A percentile compares a stretch with the other conserved stretches of the same genome.
Evolutionary conservation across 257 asterid genomes (phyloP).

Genomic region (Verbascum thapsus): DNA sequence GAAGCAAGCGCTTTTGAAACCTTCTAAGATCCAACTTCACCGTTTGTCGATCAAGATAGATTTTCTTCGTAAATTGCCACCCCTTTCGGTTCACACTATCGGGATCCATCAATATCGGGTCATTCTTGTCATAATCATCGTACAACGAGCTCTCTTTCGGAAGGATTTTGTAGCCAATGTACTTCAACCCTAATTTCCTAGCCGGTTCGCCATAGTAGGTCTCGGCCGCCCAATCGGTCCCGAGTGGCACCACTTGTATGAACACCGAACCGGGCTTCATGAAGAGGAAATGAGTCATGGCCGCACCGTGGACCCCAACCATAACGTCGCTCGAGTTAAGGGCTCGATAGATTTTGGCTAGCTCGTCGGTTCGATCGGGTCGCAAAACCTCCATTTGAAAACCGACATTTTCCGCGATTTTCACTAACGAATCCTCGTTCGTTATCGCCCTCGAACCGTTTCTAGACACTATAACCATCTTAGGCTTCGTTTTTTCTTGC

Average conservation of each 20-base stretch:
- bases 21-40: constrained; percentile 66
- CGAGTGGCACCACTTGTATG: constrained; percentile 80
- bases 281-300: constrained; percentile 89
- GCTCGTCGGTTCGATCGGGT: constrained; percentile 68
- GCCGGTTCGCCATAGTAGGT: constrained; percentile 80
- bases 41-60: constrained; percentile 78
- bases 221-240: constrained; percentile 85
- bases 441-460: constrained; percentile 70
- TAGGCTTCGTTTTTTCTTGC: constrained; percentile 41
- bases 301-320: constrained; percentile 97
- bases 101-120: constrained; percentile 68
- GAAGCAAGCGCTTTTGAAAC: constrained; percentile 61
- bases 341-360: constrained; percentile 57
- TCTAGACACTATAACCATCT: constrained; percentile 67
- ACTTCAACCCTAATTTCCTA: constrained; percentile 59
- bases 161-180: constrained; percentile 68
- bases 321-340: constrained; percentile 83
- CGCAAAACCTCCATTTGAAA: constrained; percentile 58
- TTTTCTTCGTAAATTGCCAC: constrained; percentile 79
- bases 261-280: constrained; percentile 77
- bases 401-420: constrained; percentile 57
- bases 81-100: constrained; percentile 51
- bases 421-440: constrained; percentile 59
- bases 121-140: constrained; percentile 53
- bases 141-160: constrained; percentile 86